Evolutionary conservation across 2,329 filamentous ascomycete species (phyloP), one percentile per base, ranked within the genome.

Genomic region (Beauveria sp.): DNA sequence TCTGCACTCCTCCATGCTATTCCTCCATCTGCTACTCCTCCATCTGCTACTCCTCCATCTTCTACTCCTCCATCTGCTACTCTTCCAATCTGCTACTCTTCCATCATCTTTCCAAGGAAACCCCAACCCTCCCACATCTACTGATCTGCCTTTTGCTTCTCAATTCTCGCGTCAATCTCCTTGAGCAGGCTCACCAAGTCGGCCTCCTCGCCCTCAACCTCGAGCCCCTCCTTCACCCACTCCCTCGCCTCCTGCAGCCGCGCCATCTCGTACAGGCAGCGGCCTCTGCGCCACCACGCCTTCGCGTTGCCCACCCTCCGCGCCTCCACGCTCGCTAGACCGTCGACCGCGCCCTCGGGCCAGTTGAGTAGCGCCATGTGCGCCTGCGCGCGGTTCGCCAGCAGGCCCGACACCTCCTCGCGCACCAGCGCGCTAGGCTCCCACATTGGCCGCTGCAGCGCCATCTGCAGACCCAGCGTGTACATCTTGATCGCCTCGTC

Each of bases 191-290:
- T 81, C 56, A 81, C 79, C 69, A 93, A 70, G 72, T 89, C 84
- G 65, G 77, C 75, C 75, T 87, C 83, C 74, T 83, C 85, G 14
- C 88, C 89, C 77, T 96, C 92, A 72, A 93, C 86, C 78, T 96
- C 93, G 62, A 96, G 74, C 0, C 86, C 92, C 70, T 85, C 82
- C 66, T 81, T 82, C 46, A 96, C 82, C 86, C 92, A 96, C 65
- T 87, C 86, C 68, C 80, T 80, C 1, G 93, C 92, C 83, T 98
- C 93, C 60, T 90, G 86, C 70, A 90, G 77, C 63, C 93, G 76
- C 1, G 89, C 89, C 95, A 98, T 98, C 84, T 99, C 95, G 66
- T 88, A 76, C 71, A 98, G 75, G 71, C 91, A 96, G 77, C 86
- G 86, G 10, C 90, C 95, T 64, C 90, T 81, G 64, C 95, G 81